Evolutionary conservation across 2,329 filamentous ascomycete genomes (phyloP).

Genomic region (Botrytis elliptica): DNA sequence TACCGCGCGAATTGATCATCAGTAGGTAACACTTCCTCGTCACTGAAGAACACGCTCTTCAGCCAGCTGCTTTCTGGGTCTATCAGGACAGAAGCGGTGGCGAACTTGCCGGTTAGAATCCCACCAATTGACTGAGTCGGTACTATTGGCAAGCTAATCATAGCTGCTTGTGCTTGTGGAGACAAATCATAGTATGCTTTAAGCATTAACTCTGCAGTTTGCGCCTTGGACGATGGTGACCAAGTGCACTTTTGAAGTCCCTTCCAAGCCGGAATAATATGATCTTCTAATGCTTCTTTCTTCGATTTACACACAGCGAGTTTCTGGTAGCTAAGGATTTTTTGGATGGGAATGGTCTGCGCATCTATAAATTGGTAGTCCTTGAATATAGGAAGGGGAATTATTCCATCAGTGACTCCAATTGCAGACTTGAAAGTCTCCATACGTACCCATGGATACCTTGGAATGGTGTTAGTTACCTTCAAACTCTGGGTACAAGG

Average conservation of each 20-base stretch:
- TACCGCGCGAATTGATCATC: slow-evolving; percentile 27
- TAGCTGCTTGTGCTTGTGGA: slow-evolving; percentile 5
- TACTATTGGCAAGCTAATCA: slow-evolving; percentile 30
- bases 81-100: slow-evolving; percentile 27
- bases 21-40: slow-evolving; percentile 34
- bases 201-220: slow-evolving; percentile 27
- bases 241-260: slow-evolving; percentile 13
- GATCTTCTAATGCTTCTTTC: slow-evolving; percentile 23
- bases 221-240: slow-evolving; percentile 25
- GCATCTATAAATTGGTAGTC: slow-evolving; percentile 28
- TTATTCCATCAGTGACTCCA: slow-evolving; percentile 24
- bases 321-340: slow-evolving; percentile 22
- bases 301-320: slow-evolving; percentile 22
- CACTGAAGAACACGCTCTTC: slow-evolving; percentile 30
- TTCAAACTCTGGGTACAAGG: too few species aligned
- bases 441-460: slow-evolving; percentile 25
- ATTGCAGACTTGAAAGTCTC: slow-evolving; percentile 20
- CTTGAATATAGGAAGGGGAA: slow-evolving; percentile 25
- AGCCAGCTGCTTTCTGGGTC: slow-evolving; percentile 26
- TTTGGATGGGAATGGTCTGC: background rate
- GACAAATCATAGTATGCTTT: slow-evolving; percentile 24
- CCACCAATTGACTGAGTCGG: slow-evolving; percentile 26
- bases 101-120: slow-evolving; percentile 25
- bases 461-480: background rate
- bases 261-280: slow-evolving; percentile 32